These are phyloP conservation scores for Lichtheimia ornata DNA, from an alignment of 371 early-diverging fungal genomes.

Conservation along the genomic window DNA sequence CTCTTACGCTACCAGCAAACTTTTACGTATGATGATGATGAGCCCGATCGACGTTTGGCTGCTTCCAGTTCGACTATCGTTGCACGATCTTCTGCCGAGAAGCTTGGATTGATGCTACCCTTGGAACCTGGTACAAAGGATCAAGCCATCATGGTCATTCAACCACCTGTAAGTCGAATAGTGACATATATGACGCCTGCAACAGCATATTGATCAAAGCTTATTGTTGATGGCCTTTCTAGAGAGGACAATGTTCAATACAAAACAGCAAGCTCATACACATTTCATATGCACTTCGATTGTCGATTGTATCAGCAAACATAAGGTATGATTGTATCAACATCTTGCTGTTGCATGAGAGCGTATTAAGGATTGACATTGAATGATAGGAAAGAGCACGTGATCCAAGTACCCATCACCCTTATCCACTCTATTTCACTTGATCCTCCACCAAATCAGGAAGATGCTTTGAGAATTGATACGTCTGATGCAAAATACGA, in stretches of 20 bases:
- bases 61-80: conserved; percentile 20
- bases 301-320: conserved; percentile 17
- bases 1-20: conserved; percentile 27
- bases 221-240: no score
- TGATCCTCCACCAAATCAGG: conserved; percentile 31
- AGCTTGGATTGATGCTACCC: conserved; percentile 32
- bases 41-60: conserved; percentile 5
- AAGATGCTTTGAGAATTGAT: not conserved
- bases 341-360: no score
- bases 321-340: conserved; percentile 13
- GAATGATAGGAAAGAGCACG: conserved; percentile 15
- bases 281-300: conserved; percentile 22
- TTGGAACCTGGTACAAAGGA: conserved; percentile 18
- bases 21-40: conserved; percentile 6
- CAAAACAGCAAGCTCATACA: conserved; percentile 23
- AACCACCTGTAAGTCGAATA: conserved; percentile 25
- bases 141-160: conserved; percentile 20
- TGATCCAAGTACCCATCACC: conserved; percentile 28
- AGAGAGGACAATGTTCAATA: conserved; percentile 16
- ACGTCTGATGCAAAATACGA: not conserved
- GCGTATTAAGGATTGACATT: no score
- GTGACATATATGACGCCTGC: no score
- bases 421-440: conserved; percentile 35
- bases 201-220: no score
- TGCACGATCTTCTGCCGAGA: conserved; percentile 7